A percentile compares a stretch with the other conserved stretches of the same genome.
Evolutionary conservation across 805 yeast species (phyloP).

Genomic region (Helenozyma rhizophorensis): DNA sequence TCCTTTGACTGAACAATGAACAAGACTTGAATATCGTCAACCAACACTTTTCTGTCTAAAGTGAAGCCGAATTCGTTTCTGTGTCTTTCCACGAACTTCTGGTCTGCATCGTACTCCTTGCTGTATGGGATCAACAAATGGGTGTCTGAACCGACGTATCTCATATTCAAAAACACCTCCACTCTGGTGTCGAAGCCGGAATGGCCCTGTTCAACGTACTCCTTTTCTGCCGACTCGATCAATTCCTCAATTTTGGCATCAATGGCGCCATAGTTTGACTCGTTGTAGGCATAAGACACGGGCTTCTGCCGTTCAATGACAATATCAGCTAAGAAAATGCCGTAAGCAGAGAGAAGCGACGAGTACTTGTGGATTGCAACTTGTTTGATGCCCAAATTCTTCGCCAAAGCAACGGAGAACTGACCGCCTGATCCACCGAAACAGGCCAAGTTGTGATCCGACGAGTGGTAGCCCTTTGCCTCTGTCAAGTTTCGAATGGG

Average conservation of each 20-base stretch:
- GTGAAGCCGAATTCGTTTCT: slow-evolving; percentile 15
- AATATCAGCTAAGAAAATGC: slow-evolving; percentile 18
- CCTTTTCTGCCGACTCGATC: slow-evolving; percentile 3
- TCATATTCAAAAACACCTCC: slow-evolving; percentile 14
- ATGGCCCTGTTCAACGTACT: slow-evolving; percentile 10
- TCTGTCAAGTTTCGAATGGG: slow-evolving; percentile 17
- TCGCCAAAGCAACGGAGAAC: slow-evolving; percentile 16
- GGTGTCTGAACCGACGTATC: slow-evolving; percentile 15
- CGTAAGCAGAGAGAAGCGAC: slow-evolving; percentile 18
- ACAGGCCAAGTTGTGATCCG: slow-evolving; percentile 15
- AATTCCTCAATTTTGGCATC: slow-evolving; percentile 4
- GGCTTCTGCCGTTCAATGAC: slow-evolving; percentile 17
- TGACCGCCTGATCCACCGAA: slow-evolving; percentile 21
- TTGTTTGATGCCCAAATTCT: slow-evolving; percentile 12
- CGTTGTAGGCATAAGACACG: slow-evolving; percentile 6
- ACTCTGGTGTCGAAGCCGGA: slow-evolving; percentile 7
- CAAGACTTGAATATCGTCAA: slow-evolving; percentile 17
- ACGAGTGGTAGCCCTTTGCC: slow-evolving; percentile 15
- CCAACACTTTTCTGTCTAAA: slow-evolving; percentile 15
- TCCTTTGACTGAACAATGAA: slow-evolving; percentile 13
- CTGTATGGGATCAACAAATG: slow-evolving; percentile 14
- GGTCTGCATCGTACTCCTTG: slow-evolving; percentile 9
- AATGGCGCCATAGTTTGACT: slow-evolving; percentile 1
- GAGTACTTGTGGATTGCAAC: slow-evolving; percentile 16
- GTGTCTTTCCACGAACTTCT: slow-evolving; percentile 11